Evolutionary conservation across 179 eudicot species (phyloP).

Genomic region (Silene vulgaris): DNA sequence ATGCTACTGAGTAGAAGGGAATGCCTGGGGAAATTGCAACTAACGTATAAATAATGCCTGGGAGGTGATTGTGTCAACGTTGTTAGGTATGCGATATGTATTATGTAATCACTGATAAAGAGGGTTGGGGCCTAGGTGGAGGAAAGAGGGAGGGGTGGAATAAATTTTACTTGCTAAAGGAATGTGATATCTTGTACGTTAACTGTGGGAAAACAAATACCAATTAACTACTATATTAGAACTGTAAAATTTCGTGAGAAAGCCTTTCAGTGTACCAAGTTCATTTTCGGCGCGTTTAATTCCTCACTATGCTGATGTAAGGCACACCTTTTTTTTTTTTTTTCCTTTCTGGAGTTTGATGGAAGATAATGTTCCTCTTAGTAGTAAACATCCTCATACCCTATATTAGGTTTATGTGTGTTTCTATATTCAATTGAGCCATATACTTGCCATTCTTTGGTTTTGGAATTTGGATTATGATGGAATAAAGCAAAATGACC

Average conservation of each 20-base stretch:
- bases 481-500: too few species aligned
- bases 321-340: background rate
- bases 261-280: background rate
- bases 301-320: background rate
- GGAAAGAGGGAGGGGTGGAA: too few species aligned
- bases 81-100: background rate
- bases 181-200: background rate
- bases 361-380: background rate
- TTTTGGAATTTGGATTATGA: too few species aligned
- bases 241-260: background rate
- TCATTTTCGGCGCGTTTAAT: background rate
- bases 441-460: too few species aligned
- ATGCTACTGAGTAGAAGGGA: background rate
- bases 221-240: background rate
- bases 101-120: background rate
- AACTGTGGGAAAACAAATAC: background rate
- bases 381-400: background rate
- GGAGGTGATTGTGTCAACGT: background rate
- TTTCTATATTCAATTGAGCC: too few species aligned
- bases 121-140: background rate
- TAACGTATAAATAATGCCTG: background rate
- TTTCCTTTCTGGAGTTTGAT: background rate
- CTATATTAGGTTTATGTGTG: too few species aligned
- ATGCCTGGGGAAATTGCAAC: background rate
- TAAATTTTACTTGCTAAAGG: too few species aligned